Base-by-base conservation (phyloP, 2,329 filamentous ascomycete species). In the Epichloe brachyelytri region DNA sequence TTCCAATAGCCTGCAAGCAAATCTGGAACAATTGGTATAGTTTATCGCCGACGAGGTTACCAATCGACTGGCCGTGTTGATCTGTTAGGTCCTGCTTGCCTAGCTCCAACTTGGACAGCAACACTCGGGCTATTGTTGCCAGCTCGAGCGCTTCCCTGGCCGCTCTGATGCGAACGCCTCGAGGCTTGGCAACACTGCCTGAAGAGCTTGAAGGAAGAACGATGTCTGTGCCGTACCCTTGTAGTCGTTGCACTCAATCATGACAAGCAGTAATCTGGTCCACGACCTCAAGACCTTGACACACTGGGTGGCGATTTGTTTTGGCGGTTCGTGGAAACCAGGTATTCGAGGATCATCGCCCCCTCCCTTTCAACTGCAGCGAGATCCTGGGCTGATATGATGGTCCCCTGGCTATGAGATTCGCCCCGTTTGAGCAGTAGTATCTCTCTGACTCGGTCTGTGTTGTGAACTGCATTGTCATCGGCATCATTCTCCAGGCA, bases 1-100 rank as follows among this genome's bases (percentile, higher is more conserved):
- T 82, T 56, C 83, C 80, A 50, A 95, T 85, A 5, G 88, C 88
- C 58, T 83, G 79, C 14, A 96, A 74, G 55, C 87, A 90, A 39
- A 88, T 80, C 55, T 95, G 86, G 74, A 98, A 96, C 4, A 97
- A 78, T 62, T 95, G 86, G 62, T 89, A 90, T 0, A 97, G 76
- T 61, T 93, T 88, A 64, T 97, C 91, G 62, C 88, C 86, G 36
- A 93, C 82, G 26, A 91, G 75, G 63, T 88, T 88, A 37, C 84
- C 78, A 51, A 78, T 72, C 4, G 71, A 70, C 47, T 66, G 64
- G 54, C 66, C 71, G 45, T 71, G 62, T 50, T 69, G 70, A 55
- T 79, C 72, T 12, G 65, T 62, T 8, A 55, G 54, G n/a, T 59
- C 58, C 1, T 65, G 53, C 19, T 65, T 60, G 5, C 66, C 65